These are phyloP conservation scores for Paxillus ammoniavirescens DNA, from an alignment of 768 basidiomycete species.

Conservation along the genomic window DNA sequence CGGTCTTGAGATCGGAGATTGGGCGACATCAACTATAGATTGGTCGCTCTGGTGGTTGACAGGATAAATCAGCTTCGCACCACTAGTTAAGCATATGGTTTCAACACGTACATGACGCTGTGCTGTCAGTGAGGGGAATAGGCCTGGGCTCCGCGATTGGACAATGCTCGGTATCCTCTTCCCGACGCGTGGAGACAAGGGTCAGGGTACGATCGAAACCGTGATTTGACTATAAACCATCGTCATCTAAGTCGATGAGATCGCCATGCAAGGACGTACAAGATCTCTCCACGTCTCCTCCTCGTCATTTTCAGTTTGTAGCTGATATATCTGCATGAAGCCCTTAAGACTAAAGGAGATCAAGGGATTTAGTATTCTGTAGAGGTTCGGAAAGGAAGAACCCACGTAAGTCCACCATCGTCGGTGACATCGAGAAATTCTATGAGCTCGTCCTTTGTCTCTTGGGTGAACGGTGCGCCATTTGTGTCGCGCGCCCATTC, in stretches of 20 bases:
- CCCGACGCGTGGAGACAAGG: slow-evolving; percentile 56
- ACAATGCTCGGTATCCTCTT: slow-evolving; percentile 38
- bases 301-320: slow-evolving; percentile 84
- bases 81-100: neutral
- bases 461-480: slow-evolving; percentile 73
- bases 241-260: slow-evolving; percentile 3
- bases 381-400: slow-evolving; percentile 7
- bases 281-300: slow-evolving; percentile 84
- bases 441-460: slow-evolving; percentile 73
- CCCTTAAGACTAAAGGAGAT: slow-evolving; percentile 59
- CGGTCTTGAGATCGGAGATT: neutral
- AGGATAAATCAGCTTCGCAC: neutral
- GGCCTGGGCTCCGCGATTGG: slow-evolving; percentile 9
- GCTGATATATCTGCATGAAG: slow-evolving; percentile 78
- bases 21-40: slow-evolving; percentile 8
- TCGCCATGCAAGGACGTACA: slow-evolving; percentile 38
- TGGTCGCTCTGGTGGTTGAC: slow-evolving; percentile 11
- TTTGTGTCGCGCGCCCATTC: slow-evolving; percentile 80
- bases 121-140: slow-evolving; percentile 8
- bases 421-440: slow-evolving; percentile 76
- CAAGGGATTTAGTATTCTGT: neutral
- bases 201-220: slow-evolving; percentile 70
- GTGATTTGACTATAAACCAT: slow-evolving; percentile 55
- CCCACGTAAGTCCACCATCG: slow-evolving; percentile 71
- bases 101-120: slow-evolving; percentile 17